A percentile compares a stretch with the other conserved stretches of the same genome.
phyloP scores from a whole-genome alignment of 768 basidiomycete species.

The Pleurotus eryngii region DNA sequence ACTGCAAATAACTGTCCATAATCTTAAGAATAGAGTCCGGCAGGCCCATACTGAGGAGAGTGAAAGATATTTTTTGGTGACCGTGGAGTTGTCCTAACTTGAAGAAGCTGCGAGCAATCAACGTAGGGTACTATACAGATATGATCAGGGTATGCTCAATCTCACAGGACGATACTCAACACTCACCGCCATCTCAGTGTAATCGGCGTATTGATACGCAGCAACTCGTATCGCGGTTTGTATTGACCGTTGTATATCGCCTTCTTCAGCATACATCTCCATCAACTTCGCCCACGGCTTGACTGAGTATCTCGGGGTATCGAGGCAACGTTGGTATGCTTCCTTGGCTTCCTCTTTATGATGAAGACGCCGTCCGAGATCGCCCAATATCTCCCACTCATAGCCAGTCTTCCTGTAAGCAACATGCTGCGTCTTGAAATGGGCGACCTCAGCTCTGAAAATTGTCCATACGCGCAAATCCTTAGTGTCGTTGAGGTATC shows the following conservation, averaged over 20 bases:
- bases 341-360: slow-evolving; percentile 99
- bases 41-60: slow-evolving; percentile 89
- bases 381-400: slow-evolving; percentile 98
- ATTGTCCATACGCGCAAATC: slow-evolving; percentile 98
- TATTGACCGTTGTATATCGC: slow-evolving; percentile 85
- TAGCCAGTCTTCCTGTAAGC: slow-evolving; percentile 95
- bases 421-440: slow-evolving; percentile 98
- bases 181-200: slow-evolving; percentile 83
- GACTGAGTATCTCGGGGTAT: slow-evolving; percentile 77
- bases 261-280: slow-evolving; percentile 96
- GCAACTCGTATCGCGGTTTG: slow-evolving; percentile 92
- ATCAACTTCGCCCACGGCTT: slow-evolving; percentile 94
- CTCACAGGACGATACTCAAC: neutral
- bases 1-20: slow-evolving; percentile 88
- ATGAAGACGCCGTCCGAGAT: slow-evolving; percentile 87
- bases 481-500: slow-evolving; percentile 31
- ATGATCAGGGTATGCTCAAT: neutral
- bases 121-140: slow-evolving; percentile 74
- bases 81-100: slow-evolving; percentile 93
- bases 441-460: slow-evolving; percentile 96
- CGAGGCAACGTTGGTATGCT: slow-evolving; percentile 92
- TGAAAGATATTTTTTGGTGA: slow-evolving; percentile 90
- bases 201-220: slow-evolving; percentile 89
- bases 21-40: slow-evolving; percentile 88
- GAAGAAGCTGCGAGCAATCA: slow-evolving; percentile 87